phyloP scores from a whole-genome alignment of 2,329 filamentous ascomycete genomes.

The Aspergillus versicolor region DNA sequence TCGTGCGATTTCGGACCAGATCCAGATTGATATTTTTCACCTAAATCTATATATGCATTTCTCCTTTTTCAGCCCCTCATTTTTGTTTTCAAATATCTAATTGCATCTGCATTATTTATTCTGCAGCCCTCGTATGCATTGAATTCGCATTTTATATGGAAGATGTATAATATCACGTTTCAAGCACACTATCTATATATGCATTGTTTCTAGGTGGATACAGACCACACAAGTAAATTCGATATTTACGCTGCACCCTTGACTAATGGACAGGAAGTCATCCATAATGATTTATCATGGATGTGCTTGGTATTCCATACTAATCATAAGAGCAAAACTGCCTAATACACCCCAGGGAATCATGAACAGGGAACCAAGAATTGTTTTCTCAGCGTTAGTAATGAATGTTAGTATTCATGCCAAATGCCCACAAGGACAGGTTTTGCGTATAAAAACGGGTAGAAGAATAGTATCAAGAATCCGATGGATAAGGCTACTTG shows the following conservation, averaged over 20 bases:
- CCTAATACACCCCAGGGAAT: background rate
- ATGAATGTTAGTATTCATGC: background rate
- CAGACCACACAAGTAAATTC: background rate
- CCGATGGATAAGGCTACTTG: background rate
- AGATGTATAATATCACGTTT: slow-evolving; percentile 1
- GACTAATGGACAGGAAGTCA: background rate
- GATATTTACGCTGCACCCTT: background rate
- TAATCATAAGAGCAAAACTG: background rate
- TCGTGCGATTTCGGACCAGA: background rate
- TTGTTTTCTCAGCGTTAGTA: background rate
- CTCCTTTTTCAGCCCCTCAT: background rate
- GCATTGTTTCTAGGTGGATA: background rate
- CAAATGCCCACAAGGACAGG: background rate
- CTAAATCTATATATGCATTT: background rate
- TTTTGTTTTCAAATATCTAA: background rate
- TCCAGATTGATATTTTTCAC: background rate
- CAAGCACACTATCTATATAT: background rate
- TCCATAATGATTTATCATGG: background rate
- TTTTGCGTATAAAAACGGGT: background rate
- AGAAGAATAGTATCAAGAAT: background rate
- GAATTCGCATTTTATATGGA: background rate
- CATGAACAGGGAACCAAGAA: background rate
- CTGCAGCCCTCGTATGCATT: background rate
- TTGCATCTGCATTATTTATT: background rate
- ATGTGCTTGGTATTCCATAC: slow-evolving; percentile 1